Evolutionary conservation across 2,329 filamentous ascomycete species (phyloP), one percentile per base, ranked within the genome.

Genomic region (Epichloe festucae): DNA sequence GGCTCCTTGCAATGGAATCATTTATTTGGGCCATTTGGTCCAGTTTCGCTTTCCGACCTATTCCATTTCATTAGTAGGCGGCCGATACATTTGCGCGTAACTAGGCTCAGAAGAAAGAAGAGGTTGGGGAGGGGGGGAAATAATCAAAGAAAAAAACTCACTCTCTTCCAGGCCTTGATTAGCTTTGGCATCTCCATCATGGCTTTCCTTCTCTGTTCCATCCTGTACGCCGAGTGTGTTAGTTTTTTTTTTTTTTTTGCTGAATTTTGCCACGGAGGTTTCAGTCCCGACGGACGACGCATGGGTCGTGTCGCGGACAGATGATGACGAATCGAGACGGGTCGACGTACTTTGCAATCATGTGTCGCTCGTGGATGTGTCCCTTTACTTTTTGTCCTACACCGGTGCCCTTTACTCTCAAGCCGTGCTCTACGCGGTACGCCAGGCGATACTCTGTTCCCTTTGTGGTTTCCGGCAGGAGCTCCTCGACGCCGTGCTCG

Each of bases 171-270:
- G 68, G 86, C 77, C 68, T 85, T 81, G 67, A 98, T 87, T 73
- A 97, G 79, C 63, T 85, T 81, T 57, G 91, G 89, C 93, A 98
- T 98, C 54, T 84, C 83, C 73, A 94, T 69, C 88, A 97, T 96
- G 54, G 93, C 93, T 69, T 87, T 79, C 77, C 85, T 86, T 71
- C 89, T 83, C 73, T 87, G 82, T 67, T 95, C 89, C 78, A 97
- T 79, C 69, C 84, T 86, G 63, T 55, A 52, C 14, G 5, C 11
- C 1, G 1, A 12, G n/a, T 19, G 2, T 10, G 56, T 59, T 51
- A 60, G 54, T 53, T 48, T 27, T 17, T 12, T 23, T 23, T 23
- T 40, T 21, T 21, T 21, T 23, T 23, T 23, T 35, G 31, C 2
- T 23, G 23, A 7, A 23, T 11, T 47, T 35, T 46, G 4, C 45